These are phyloP conservation scores for Osmanthus fragrans DNA, from an alignment of 257 asterid genomes.

Conservation along the genomic window DNA sequence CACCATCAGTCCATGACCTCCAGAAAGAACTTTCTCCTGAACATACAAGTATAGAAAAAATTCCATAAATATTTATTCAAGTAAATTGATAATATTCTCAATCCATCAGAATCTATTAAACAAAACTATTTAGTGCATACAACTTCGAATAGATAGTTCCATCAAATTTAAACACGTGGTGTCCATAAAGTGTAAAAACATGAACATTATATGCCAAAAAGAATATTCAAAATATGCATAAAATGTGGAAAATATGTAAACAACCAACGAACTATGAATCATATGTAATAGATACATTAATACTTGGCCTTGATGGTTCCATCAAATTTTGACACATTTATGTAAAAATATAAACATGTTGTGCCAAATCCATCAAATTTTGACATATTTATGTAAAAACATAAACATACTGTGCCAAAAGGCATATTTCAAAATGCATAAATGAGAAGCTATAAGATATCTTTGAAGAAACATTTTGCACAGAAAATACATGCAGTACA, in stretches of 20 bases:
- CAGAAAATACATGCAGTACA: neutral
- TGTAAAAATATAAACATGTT: neutral
- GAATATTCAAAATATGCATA: neutral
- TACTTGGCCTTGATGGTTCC: neutral
- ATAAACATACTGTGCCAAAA: neutral
- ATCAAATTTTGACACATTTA: slow-evolving; percentile 6
- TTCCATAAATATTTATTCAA: slow-evolving; percentile 16
- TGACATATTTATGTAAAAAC: neutral
- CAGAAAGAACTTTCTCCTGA: slow-evolving; percentile 94
- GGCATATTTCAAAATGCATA: slow-evolving; percentile 10
- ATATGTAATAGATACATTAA: neutral
- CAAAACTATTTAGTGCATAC: neutral
- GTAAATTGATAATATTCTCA: slow-evolving; percentile 8
- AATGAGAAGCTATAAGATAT: neutral
- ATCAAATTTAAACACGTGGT: neutral
- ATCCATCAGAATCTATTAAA: slow-evolving; percentile 3
- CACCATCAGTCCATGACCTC: slow-evolving; percentile 99
- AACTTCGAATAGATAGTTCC: neutral
- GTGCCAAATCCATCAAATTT: slow-evolving; percentile 8
- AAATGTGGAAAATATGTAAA: neutral
- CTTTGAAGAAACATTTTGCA: slow-evolving; percentile 4
- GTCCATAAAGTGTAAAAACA: neutral
- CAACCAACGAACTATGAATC: neutral
- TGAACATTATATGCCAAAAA: neutral
- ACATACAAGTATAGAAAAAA: slow-evolving; percentile 24